phyloP scores from a whole-genome alignment of 129 eudicot species.

The Gnaphalium uliginosum region DNA sequence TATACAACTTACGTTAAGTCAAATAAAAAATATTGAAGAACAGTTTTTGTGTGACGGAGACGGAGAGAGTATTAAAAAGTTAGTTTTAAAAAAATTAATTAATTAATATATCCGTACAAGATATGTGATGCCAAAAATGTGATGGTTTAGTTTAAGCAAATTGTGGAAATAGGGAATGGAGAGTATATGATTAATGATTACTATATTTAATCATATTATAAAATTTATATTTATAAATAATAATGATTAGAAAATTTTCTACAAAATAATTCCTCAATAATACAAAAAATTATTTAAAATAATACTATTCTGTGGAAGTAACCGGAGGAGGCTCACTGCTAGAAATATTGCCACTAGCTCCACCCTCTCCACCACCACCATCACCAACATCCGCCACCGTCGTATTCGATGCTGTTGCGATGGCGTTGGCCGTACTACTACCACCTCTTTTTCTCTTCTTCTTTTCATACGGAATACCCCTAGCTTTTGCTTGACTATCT shows the following conservation, averaged over 20 bases:
- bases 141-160: not conserved
- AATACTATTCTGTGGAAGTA: constrained; percentile 45
- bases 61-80: not conserved
- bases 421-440: not conserved
- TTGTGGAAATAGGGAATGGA: constrained; percentile 5
- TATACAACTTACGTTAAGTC: too few relatives aligned
- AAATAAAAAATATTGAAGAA: too few relatives aligned
- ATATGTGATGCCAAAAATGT: constrained; percentile 2
- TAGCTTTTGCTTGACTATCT: constrained; percentile 69
- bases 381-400: constrained; percentile 14
- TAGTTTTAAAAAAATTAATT: not conserved
- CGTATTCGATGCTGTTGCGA: constrained; percentile 6
- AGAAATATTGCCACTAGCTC: constrained; percentile 27
- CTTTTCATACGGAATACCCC: constrained; percentile 78
- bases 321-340: constrained; percentile 37
- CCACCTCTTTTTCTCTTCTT: constrained; percentile 62
- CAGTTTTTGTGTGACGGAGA: too few relatives aligned
- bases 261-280: constrained; percentile 28
- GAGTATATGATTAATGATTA: not conserved
- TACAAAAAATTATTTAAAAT: constrained; percentile 6
- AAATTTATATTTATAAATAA: not conserved
- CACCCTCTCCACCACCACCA: constrained; percentile 32
- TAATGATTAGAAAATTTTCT: constrained; percentile 24
- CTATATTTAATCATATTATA: not conserved
- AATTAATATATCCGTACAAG: not conserved